Evolutionary conservation across 495 filamentous ascomycete species (phyloP), one percentile per base, ranked within the genome.

Genomic region (Monascus purpureus): DNA sequence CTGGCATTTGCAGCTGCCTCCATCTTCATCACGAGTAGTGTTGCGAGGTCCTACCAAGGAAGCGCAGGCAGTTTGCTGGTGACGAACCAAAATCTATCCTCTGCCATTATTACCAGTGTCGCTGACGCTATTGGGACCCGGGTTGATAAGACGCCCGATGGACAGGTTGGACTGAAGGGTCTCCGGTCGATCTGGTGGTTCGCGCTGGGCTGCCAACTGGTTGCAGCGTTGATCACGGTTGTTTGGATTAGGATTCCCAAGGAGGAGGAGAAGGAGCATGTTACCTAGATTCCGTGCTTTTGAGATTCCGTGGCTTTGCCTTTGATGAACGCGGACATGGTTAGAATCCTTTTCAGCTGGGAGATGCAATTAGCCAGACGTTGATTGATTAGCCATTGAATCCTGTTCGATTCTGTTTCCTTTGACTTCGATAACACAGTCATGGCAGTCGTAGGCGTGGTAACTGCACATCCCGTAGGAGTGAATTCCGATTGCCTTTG

Each of bases 251-350:
- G 62, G 25, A 64, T 66, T 36, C 57, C 55, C 0, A 64, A 63
- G 43, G 57, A 61, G 14, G 62, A 67, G 35, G 63, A 69, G 40
- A 65, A 67, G 39, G 63, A 67, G 30, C 65, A 69, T 42, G 59
- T 68, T 42, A 48, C 39, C 22, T 48, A 12, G n/a, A 5, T 22
- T 4, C 9, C 20, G 20, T 22, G 20, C n/a, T n/a, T n/a, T n/a
- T n/a, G n/a, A n/a, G n/a, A n/a, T n/a, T n/a, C n/a, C n/a, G n/a
- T n/a, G n/a, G n/a, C n/a, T n/a, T n/a, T n/a, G n/a, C n/a, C n/a
- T n/a, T n/a, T n/a, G n/a, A n/a, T n/a, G n/a, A n/a, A n/a, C n/a
- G n/a, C n/a, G n/a, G n/a, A n/a, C n/a, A n/a, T n/a, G n/a, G n/a
- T n/a, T n/a, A n/a, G n/a, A n/a, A n/a, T n/a, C n/a, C n/a, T n/a